Evolutionary conservation across 441 rosid species (phyloP).

Genomic region (Daphne laureola): DNA sequence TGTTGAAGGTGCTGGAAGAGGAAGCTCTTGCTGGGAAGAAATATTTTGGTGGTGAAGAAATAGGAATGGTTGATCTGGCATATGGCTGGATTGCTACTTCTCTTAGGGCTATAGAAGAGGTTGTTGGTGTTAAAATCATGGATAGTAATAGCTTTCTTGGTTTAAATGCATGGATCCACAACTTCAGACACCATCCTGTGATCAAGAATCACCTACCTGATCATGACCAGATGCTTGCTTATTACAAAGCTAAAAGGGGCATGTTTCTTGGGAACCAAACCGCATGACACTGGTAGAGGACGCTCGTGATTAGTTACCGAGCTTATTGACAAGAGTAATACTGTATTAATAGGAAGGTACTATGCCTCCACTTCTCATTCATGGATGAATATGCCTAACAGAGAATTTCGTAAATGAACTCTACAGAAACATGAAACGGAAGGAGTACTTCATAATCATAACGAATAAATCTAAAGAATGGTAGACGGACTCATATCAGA

Average conservation of each 20-base stretch:
- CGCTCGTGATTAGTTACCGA: too few species aligned
- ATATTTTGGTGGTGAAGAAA: constrained; percentile 29
- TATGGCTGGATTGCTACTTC: not conserved
- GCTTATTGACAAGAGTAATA: constrained; percentile 14
- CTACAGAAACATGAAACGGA: too few species aligned
- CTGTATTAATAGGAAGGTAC: constrained; percentile 30
- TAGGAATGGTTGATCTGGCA: constrained; percentile 12
- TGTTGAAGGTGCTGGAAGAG: constrained; percentile 20
- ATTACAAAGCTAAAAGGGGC: constrained; percentile 1
- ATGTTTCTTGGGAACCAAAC: not conserved
- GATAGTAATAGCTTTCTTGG: constrained; percentile 25
- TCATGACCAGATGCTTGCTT: constrained; percentile 22
- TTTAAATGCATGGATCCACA: constrained; percentile 26
- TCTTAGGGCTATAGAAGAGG: constrained; percentile 8
- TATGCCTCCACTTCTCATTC: constrained; percentile 29
- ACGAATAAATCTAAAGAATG: constrained; percentile 5
- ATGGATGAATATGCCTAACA: constrained; percentile 25
- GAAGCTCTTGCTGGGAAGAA: constrained; percentile 22
- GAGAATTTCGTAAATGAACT: constrained; percentile 19
- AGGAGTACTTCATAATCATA: constrained; percentile 1
- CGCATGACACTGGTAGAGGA: not conserved
- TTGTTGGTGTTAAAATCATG: constrained; percentile 10
- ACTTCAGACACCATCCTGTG: constrained; percentile 19
- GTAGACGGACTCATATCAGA: not conserved
- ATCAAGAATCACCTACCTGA: constrained; percentile 33